phyloP scores from a whole-genome alignment of 371 early-diverging fungal species.

The Mucor velutinosus region DNA sequence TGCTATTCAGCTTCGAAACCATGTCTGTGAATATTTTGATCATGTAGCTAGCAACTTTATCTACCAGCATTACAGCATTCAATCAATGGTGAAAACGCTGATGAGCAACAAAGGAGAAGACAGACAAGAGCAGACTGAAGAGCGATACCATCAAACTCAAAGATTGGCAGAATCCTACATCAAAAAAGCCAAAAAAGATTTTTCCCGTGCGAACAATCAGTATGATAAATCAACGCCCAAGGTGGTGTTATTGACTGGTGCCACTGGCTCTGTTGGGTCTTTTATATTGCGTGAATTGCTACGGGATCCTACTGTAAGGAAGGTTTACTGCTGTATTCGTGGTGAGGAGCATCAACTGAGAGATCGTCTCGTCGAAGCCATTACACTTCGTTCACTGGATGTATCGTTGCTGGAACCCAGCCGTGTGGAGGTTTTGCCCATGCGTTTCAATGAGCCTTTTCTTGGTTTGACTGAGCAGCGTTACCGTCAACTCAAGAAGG shows the following conservation, averaged over 20 bases:
- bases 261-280: slow-evolving; percentile 46
- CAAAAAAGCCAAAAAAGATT: slow-evolving; percentile 23
- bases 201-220: slow-evolving; percentile 4
- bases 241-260: slow-evolving; percentile 49
- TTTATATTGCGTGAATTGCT: slow-evolving; percentile 36
- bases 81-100: slow-evolving; percentile 11
- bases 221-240: slow-evolving; percentile 2
- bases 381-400: slow-evolving; percentile 28
- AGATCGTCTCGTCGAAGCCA: slow-evolving; percentile 24
- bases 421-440: slow-evolving; percentile 16
- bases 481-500: slow-evolving; percentile 24
- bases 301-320: slow-evolving; percentile 20
- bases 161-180: slow-evolving; percentile 15
- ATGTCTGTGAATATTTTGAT: slow-evolving; percentile 12
- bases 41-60: slow-evolving; percentile 39
- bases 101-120: neutral
- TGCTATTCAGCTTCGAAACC: slow-evolving; percentile 20
- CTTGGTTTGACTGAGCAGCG: slow-evolving; percentile 28
- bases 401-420: slow-evolving; percentile 9
- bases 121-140: neutral
- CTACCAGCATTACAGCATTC: slow-evolving; percentile 32
- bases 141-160: slow-evolving; percentile 13
- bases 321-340: slow-evolving; percentile 35
- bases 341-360: slow-evolving; percentile 10
- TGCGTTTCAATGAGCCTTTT: slow-evolving; percentile 23